Conservation (phyloP, 176 grass and related monocot genomes). For the Zizania latifolia region DNA sequence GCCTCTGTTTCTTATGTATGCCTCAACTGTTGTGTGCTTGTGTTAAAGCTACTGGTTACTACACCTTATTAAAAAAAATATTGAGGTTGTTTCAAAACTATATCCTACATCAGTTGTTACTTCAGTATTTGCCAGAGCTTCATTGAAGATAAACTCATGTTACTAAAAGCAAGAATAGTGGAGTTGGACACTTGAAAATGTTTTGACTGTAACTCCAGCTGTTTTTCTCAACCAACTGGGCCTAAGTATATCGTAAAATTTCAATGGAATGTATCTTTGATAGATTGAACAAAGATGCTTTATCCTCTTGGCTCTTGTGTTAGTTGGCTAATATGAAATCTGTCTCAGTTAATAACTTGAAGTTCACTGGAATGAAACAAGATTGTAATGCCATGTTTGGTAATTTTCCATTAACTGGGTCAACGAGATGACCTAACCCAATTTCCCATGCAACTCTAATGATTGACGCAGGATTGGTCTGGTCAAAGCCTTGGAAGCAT, state of each 20-base stretch:
- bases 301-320: background rate
- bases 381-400: background rate
- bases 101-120: background rate
- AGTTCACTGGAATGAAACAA: background rate
- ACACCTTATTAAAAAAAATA: background rate
- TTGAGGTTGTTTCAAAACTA: background rate
- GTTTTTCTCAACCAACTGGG: background rate
- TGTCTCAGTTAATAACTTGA: background rate
- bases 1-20: slow-evolving; percentile 6
- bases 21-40: background rate
- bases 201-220: background rate
- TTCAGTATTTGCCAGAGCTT: background rate
- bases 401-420: background rate
- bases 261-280: background rate
- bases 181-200: background rate
- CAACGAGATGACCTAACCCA: background rate
- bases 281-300: background rate
- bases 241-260: background rate
- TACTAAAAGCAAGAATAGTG: background rate
- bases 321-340: background rate
- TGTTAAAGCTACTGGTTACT: background rate
- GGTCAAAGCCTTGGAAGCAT: slow-evolving; percentile 81
- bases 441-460: background rate
- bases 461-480: slow-evolving; percentile 75
- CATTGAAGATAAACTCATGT: background rate